Evolutionary conservation across 306 rosid species (phyloP), one percentile per base, ranked within the genome.

Genomic region (Rosa rugosa): DNA sequence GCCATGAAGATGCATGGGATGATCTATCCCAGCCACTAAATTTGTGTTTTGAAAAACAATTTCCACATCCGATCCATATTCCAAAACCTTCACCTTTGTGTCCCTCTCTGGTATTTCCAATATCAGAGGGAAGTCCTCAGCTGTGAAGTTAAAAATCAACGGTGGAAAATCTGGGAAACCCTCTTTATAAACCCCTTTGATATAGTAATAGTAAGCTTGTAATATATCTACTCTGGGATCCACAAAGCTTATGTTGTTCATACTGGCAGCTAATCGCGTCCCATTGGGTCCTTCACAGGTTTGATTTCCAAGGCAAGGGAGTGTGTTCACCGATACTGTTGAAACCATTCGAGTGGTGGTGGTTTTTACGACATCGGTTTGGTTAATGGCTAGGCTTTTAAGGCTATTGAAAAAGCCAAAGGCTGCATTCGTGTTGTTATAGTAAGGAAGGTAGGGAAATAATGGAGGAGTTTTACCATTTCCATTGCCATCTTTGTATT

Each of bases 1-100:
- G 4, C 96, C 96, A 83, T 91, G 93, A 5, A 91, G 53, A 77
- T 91, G 96, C 47, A 91, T 84, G 0, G 91, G 96, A 49, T 87
- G 93, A n/a, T 86, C 91, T 5, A 76, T 70, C 38, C 83, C 86
- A 3, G 81, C 66, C 18, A 76, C 83, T 73, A 91, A 23, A 44
- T 69, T 82, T 0, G 90, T 88, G 23, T 90, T 90, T 38, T 88
- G 91, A 42, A 90, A 77, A 69, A 88, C 81, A 74, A 84, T 66
- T 73, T 90, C 68, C 75, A 75, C 87, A 6, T 57, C 49, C 51
- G 36, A 31, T 31, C 36, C 36, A 31, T 31, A 31, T 31, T 31
- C 36, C 36, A 31, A 31, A 31, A 31, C 36, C 36, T 31, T 82
- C 75, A 84, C 93, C 84, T 79, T 76, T 2, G 84, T 87, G 9